phyloP scores from a whole-genome alignment of 345 rosid genomes.

The Eucalyptus paniculata region DNA sequence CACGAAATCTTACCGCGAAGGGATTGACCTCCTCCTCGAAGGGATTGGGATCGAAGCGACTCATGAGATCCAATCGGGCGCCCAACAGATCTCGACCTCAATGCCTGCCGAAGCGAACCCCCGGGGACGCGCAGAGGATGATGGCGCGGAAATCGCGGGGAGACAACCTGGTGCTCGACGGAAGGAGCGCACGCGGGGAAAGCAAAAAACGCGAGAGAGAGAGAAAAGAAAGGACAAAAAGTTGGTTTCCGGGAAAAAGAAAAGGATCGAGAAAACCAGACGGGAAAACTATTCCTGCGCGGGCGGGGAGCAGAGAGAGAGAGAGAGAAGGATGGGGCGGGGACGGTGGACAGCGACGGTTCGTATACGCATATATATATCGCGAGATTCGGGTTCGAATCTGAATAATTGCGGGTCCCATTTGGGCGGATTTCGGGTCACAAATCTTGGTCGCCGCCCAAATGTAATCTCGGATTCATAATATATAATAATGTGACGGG shows the following conservation, averaged over 20 bases:
- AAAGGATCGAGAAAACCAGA: not conserved
- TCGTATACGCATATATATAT: not conserved
- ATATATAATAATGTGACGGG: not conserved
- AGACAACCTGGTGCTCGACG: not conserved
- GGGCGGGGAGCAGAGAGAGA: not conserved
- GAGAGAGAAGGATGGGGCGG: not conserved
- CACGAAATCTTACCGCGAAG: constrained; percentile 51
- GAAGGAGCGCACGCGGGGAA: not conserved
- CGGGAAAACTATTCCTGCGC: not conserved
- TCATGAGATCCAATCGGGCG: constrained; percentile 32
- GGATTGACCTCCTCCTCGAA: constrained; percentile 89
- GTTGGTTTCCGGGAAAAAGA: not conserved
- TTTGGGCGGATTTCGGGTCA: not conserved
- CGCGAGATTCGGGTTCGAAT: not conserved
- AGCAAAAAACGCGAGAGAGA: not conserved
- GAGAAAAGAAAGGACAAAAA: not conserved
- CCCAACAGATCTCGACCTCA: constrained; percentile 1
- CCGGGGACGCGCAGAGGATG: not conserved
- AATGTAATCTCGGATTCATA: not conserved
- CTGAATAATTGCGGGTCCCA: not conserved
- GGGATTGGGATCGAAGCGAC: constrained; percentile 59
- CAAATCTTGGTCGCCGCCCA: not conserved
- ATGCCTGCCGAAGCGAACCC: not conserved
- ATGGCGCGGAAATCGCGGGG: not conserved
- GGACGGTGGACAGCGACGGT: not conserved